These are phyloP conservation scores for Boletus patriciae DNA, from an alignment of 768 basidiomycete genomes.

Conservation along the genomic window DNA sequence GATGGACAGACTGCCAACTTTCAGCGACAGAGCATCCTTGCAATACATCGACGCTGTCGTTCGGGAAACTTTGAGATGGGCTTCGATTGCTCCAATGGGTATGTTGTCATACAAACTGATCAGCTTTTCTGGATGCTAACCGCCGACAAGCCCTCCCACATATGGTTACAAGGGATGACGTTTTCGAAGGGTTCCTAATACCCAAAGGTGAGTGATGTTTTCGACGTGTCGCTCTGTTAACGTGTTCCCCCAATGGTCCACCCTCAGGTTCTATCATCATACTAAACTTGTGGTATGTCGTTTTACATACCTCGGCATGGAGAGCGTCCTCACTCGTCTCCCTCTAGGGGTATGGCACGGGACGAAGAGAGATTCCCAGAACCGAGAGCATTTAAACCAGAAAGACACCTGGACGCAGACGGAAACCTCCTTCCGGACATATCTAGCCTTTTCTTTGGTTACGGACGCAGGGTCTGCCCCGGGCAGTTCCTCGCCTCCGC, in stretches of 20 bases:
- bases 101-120: background rate
- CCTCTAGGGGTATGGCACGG: constrained; percentile 22
- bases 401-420: constrained; percentile 29
- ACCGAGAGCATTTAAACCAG: constrained; percentile 36
- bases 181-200: constrained; percentile 47
- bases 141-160: constrained; percentile 28
- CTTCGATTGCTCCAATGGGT: constrained; percentile 23
- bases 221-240: background rate
- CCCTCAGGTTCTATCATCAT: constrained; percentile 23
- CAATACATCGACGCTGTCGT: constrained; percentile 25
- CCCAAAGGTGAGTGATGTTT: constrained; percentile 42
- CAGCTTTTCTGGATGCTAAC: background rate
- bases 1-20: constrained; percentile 14
- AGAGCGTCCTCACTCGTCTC: background rate
- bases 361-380: constrained; percentile 28
- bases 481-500: constrained; percentile 23
- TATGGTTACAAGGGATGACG: constrained; percentile 37
- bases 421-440: constrained; percentile 21
- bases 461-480: constrained; percentile 29
- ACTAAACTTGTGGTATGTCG: constrained; percentile 21
- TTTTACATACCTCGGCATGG: background rate
- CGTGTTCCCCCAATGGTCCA: background rate
- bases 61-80: constrained; percentile 25
- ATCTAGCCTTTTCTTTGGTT: constrained; percentile 33
- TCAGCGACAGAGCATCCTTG: constrained; percentile 20